These are phyloP conservation scores for Debaryomyces subglobosus DNA, from an alignment of 1,139 yeast genomes.

Conservation along the genomic window DNA sequence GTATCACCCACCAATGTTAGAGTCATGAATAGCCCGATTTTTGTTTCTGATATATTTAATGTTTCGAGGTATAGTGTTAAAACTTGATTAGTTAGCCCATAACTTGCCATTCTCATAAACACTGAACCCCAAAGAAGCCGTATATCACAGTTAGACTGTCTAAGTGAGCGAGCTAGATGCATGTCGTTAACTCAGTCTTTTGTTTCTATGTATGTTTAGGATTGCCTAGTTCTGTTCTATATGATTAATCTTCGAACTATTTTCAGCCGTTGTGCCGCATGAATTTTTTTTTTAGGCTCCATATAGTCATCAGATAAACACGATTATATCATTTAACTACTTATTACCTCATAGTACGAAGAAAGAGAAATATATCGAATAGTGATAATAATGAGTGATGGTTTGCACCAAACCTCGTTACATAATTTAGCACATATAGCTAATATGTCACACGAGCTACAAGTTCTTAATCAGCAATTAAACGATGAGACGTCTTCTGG, in stretches of 20 bases:
- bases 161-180: slow-evolving; percentile 30
- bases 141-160: slow-evolving; percentile 51
- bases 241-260: not conserved
- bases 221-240: not conserved
- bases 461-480: slow-evolving; percentile 32
- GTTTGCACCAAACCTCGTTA: slow-evolving; percentile 27
- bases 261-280: slow-evolving; percentile 1
- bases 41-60: slow-evolving; percentile 56
- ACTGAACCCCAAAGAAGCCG: slow-evolving; percentile 71
- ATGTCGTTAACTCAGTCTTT: slow-evolving; percentile 13
- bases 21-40: slow-evolving; percentile 83
- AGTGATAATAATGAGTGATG: slow-evolving; percentile 16
- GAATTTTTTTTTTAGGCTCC: slow-evolving; percentile 2
- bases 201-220: not conserved
- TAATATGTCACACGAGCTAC: slow-evolving; percentile 48
- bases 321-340: not conserved
- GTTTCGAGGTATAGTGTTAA: slow-evolving; percentile 68
- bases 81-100: slow-evolving; percentile 82
- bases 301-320: slow-evolving; percentile 2
- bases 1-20: slow-evolving; percentile 82
- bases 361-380: not conserved
- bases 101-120: slow-evolving; percentile 72
- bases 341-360: not conserved
- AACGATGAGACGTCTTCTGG: slow-evolving; percentile 15
- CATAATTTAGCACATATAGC: slow-evolving; percentile 51